phyloP scores from a whole-genome alignment of 352 stramenopile genomes.

The Thraustochytrium striatum region DNA sequence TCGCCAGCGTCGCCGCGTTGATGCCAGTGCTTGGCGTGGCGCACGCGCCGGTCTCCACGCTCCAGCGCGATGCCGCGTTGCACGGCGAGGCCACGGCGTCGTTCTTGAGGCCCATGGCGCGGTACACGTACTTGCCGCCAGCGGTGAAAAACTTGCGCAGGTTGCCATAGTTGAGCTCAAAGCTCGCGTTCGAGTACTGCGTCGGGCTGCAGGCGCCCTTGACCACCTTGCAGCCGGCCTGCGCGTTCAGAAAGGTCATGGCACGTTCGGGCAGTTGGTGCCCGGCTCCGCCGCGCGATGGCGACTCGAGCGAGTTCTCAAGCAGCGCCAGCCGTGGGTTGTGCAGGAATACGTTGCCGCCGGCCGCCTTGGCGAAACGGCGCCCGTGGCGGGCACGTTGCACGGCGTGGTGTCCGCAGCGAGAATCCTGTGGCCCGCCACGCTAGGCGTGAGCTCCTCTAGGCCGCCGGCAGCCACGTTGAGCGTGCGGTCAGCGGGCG shows the following conservation, averaged over 20 bases:
- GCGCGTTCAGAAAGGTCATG: constrained; percentile 48
- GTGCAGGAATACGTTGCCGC: background rate
- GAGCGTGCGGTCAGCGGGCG: background rate
- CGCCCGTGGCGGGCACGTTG: background rate
- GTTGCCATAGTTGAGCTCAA: constrained; percentile 1
- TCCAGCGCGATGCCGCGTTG: constrained; percentile 37
- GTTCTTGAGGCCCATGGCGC: constrained; percentile 33
- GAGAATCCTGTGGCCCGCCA: background rate
- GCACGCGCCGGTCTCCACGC: background rate
- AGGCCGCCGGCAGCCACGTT: background rate
- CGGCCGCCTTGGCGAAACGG: background rate
- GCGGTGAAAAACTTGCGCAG: constrained; percentile 38
- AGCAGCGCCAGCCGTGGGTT: background rate
- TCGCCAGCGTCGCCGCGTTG: background rate
- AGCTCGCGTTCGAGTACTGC: background rate
- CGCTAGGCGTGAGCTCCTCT: background rate
- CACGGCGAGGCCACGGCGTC: background rate
- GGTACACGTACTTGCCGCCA: constrained; percentile 40
- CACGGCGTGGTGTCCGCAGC: background rate
- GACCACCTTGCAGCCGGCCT: constrained; percentile 30
- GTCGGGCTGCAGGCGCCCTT: constrained; percentile 24
- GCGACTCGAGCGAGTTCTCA: background rate
- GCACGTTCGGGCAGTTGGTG: constrained; percentile 29
- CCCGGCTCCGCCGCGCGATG: background rate
- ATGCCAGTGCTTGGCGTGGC: background rate